Evolutionary conservation across 805 yeast species (phyloP), one percentile per base, ranked within the genome.

Genomic region (Clavispora carvajalis): DNA sequence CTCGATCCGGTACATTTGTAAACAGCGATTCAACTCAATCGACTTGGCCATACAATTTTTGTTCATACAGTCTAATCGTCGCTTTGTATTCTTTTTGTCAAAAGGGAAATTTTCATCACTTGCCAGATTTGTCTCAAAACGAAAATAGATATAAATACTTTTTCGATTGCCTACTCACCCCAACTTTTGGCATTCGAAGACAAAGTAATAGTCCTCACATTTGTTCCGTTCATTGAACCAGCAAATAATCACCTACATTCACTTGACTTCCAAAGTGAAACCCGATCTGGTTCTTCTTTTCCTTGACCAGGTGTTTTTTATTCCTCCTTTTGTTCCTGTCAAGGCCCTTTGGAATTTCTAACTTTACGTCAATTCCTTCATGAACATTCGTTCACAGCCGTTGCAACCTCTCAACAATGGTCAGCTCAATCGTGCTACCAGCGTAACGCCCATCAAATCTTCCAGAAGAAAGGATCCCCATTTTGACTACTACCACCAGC

Each of bases 401-500:
- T 69, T 76, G 50, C 80, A 76, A 54, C 75, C 80, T 40, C 64
- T 76, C 43, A 75, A 73, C 52, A 69, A 60, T 52, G 77, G 74
- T 37, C 80, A 76, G 49, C 58, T 76, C 44, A 76, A 76, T 52
- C 66, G 77, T 49, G 56, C 65, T n/a, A 58, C 59, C 44, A 65
- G 49, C 33, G 49, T 55, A 43, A 69, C 74, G 24, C 76, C 75
- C 12, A 62, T 68, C 45, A 69, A 67, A 46, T 44, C 53, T 17
- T 40, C 53, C 12, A 46, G 54, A 12, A 43, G 49, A 44, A 43
- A 42, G 51, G 65, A 49, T 49, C 58, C 43, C 25, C 58, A 24
- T 52, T 54, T 44, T 44, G 47, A 49, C 44, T 49, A 41, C 46
- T 43, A 41, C 50, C 46, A 41, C 47, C 46, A 22, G 48, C 31